Conservation (phyloP, 768 basidiomycete species). For the Suillus fuscotomentosus region DNA sequence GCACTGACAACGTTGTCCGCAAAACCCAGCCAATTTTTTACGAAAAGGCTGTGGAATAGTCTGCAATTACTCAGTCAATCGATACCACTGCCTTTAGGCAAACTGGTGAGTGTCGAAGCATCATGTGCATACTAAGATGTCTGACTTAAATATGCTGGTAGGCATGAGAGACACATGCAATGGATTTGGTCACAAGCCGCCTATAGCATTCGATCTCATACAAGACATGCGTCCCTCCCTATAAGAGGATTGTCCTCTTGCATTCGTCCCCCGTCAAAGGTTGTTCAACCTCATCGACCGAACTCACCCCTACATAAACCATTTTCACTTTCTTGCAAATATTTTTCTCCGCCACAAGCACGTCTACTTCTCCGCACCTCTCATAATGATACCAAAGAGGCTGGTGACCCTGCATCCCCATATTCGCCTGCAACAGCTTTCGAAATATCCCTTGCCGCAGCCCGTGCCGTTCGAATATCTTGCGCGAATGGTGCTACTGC, state of each 20-base stretch:
- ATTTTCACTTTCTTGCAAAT: slow-evolving; percentile 10
- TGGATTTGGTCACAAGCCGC: slow-evolving; percentile 57
- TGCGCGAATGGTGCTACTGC: slow-evolving; percentile 40
- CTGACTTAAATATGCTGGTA: slow-evolving; percentile 16
- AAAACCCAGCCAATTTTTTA: background rate
- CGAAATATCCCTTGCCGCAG: slow-evolving; percentile 34
- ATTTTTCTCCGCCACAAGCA: slow-evolving; percentile 6
- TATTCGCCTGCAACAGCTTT: background rate
- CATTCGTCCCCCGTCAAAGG: background rate
- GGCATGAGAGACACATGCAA: slow-evolving; percentile 74
- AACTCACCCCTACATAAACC: slow-evolving; percentile 3
- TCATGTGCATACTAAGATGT: background rate
- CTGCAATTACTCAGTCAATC: background rate
- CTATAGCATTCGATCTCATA: slow-evolving; percentile 37
- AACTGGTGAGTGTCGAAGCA: slow-evolving; percentile 19
- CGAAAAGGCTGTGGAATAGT: background rate
- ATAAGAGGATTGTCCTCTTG: background rate
- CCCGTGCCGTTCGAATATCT: slow-evolving; percentile 50
- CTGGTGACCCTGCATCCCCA: background rate
- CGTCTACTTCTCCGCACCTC: slow-evolving; percentile 5
- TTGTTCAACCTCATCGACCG: background rate
- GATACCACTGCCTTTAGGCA: slow-evolving; percentile 10
- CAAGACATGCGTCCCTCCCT: slow-evolving; percentile 5
- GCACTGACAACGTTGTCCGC: background rate
- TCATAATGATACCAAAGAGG: background rate